These are phyloP conservation scores for Deinandra increscens DNA, from an alignment of 129 eudicot species.

Conservation along the genomic window DNA sequence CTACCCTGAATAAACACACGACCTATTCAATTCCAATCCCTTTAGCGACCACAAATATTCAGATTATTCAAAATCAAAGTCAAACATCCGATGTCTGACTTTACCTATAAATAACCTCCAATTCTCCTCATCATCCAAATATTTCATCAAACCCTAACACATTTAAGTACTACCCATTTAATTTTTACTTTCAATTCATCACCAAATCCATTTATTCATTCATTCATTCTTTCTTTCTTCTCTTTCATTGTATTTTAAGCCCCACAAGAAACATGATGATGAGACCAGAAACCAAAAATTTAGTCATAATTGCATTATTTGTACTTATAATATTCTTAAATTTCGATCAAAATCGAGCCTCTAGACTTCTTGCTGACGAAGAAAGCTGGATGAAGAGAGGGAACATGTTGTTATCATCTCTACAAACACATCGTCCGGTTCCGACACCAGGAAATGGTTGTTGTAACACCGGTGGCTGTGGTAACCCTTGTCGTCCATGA, in stretches of 20 bases:
- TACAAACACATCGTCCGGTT: constrained; percentile 6
- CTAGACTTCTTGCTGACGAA: constrained; percentile 34
- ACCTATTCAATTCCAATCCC: constrained; percentile 17
- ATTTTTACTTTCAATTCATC: neutral
- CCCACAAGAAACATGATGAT: constrained; percentile 24
- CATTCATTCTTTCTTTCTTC: constrained; percentile 5
- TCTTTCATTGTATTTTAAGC: neutral
- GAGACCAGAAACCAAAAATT: neutral
- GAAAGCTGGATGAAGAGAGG: constrained; percentile 26
- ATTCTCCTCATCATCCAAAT: neutral
- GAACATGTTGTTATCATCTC: constrained; percentile 30
- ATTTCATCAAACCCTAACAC: constrained; percentile 13
- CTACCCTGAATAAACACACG: neutral
- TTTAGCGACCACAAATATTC: neutral
- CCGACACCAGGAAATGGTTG: constrained; percentile 37
- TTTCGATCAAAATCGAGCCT: constrained; percentile 22
- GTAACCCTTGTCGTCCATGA: constrained; percentile 34
- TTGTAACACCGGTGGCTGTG: constrained; percentile 26
- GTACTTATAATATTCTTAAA: neutral
- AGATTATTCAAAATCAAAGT: constrained; percentile 22
- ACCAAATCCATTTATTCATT: neutral
- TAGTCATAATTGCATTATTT: constrained; percentile 6
- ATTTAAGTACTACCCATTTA: too few relatives aligned
- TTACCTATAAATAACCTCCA: constrained; percentile 21
- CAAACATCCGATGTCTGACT: neutral